A percentile compares a stretch with the other conserved stretches of the same genome.
Conservation (phyloP, 106 monocot species). For the Dendrobium nobile region DNA sequence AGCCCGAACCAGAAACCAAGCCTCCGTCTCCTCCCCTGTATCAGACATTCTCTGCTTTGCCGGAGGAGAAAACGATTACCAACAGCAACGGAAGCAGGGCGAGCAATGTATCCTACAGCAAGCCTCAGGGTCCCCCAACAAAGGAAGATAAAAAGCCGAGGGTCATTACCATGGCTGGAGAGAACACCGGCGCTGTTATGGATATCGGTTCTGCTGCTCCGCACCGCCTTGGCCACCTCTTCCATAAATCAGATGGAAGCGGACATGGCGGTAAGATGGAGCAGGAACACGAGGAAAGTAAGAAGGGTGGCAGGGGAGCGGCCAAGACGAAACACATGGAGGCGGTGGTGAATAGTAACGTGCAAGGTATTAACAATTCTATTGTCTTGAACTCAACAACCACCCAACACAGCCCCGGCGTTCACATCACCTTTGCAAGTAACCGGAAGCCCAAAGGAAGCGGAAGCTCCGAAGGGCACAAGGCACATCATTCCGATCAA, state of each 20-base stretch:
- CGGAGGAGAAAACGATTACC: not conserved
- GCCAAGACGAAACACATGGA: constrained; percentile 22
- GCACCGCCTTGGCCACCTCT: not conserved
- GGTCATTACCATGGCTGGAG: constrained; percentile 49
- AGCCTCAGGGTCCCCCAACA: not conserved
- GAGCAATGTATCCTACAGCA: not conserved
- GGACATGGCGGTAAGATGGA: not conserved
- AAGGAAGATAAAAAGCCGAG: constrained; percentile 26
- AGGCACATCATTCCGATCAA: not conserved
- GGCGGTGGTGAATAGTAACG: constrained; percentile 65
- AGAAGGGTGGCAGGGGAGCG: not conserved
- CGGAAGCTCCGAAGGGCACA: not conserved
- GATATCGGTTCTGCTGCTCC: constrained; percentile 15
- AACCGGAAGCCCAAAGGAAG: constrained; percentile 10
- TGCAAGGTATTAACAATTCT: constrained; percentile 72
- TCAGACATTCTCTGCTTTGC: not conserved
- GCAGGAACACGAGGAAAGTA: constrained; percentile 2
- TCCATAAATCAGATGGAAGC: not conserved
- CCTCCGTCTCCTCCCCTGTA: not conserved
- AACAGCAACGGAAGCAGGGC: not conserved
- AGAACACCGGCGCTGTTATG: constrained; percentile 68
- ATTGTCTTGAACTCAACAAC: constrained; percentile 45
- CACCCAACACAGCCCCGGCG: constrained; percentile 48
- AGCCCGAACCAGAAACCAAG: not conserved
- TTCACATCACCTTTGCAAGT: constrained; percentile 37